Evolutionary conservation across 441 rosid genomes (phyloP).

Genomic region (Aquilaria agallochum): DNA sequence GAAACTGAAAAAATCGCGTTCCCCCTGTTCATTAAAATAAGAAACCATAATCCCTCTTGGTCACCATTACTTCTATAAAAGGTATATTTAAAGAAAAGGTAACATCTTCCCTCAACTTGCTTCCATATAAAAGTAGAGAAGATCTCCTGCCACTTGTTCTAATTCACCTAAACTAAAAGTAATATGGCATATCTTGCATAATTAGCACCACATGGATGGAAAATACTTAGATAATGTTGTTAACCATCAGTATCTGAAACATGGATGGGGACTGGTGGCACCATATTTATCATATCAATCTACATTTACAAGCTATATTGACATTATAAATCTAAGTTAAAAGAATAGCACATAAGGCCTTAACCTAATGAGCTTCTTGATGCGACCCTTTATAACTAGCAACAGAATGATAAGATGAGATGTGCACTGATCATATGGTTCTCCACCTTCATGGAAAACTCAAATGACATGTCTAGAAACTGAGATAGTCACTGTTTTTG

Average conservation of each 20-base stretch:
- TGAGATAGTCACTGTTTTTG: too few relatives aligned
- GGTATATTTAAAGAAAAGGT: background rate
- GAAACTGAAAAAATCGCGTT: slow-evolving; percentile 21
- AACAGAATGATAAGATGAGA: too few relatives aligned
- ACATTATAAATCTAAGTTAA: background rate
- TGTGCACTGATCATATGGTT: too few relatives aligned
- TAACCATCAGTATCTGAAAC: background rate
- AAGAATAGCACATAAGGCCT: background rate
- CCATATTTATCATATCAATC: background rate
- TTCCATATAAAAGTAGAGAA: background rate
- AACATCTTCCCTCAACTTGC: background rate
- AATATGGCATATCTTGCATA: slow-evolving; percentile 8
- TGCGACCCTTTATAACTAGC: too few relatives aligned
- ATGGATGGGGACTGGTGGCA: too few relatives aligned
- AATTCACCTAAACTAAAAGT: slow-evolving; percentile 7
- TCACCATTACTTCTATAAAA: slow-evolving; percentile 8
- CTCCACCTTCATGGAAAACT: too few relatives aligned
- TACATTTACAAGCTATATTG: background rate
- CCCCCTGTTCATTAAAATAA: slow-evolving; percentile 31
- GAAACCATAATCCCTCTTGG: background rate
- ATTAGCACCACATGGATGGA: slow-evolving; percentile 4
- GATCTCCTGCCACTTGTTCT: background rate
- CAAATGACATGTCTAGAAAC: too few relatives aligned
- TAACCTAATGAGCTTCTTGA: too few relatives aligned
- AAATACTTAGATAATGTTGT: background rate